phyloP scores from a whole-genome alignment of 2,329 filamentous ascomycete genomes.

The Nectriaceae sp. region DNA sequence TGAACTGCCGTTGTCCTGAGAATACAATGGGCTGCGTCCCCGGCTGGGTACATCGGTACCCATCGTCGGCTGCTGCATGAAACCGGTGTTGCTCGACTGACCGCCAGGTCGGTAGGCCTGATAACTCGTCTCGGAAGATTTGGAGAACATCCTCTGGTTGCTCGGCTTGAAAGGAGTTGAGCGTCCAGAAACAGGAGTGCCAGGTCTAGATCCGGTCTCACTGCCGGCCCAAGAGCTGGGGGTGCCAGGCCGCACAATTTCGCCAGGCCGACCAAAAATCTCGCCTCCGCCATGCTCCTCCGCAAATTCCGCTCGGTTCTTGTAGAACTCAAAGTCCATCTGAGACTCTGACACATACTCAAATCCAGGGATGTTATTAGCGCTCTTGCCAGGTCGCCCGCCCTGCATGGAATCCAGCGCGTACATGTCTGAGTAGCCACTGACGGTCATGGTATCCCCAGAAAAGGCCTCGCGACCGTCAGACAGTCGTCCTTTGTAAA shows the following conservation, averaged over 20 bases:
- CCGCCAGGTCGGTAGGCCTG: conserved; percentile 24
- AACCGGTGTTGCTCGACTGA: conserved; percentile 16
- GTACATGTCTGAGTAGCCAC: conserved; percentile 81
- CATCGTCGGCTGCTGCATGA: conserved; percentile 25
- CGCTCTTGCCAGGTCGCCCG: conserved; percentile 49
- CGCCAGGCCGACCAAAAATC: conserved; percentile 60
- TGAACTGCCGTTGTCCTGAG: conserved; percentile 53
- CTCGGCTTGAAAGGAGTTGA: conserved; percentile 38
- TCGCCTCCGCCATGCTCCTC: conserved; percentile 82
- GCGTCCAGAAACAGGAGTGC: conserved; percentile 44
- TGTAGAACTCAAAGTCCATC: conserved; percentile 90
- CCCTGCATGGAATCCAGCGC: conserved; percentile 76
- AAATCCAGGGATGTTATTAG: conserved; percentile 65
- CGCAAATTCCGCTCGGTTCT: conserved; percentile 84
- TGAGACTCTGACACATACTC: conserved; percentile 86
- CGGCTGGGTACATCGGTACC: conserved; percentile 30
- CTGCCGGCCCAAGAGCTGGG: conserved; percentile 54
- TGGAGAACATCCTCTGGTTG: conserved; percentile 28
- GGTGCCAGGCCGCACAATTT: conserved; percentile 62
- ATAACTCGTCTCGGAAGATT: conserved; percentile 32
- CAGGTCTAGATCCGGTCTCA: conserved; percentile 49
- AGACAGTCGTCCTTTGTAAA: conserved; percentile 80
- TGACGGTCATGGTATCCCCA: conserved; percentile 58
- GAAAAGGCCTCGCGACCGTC: conserved; percentile 64
- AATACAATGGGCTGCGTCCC: conserved; percentile 51